phyloP scores from a whole-genome alignment of 331 rosid genomes.

The Spiraea crenata region DNA sequence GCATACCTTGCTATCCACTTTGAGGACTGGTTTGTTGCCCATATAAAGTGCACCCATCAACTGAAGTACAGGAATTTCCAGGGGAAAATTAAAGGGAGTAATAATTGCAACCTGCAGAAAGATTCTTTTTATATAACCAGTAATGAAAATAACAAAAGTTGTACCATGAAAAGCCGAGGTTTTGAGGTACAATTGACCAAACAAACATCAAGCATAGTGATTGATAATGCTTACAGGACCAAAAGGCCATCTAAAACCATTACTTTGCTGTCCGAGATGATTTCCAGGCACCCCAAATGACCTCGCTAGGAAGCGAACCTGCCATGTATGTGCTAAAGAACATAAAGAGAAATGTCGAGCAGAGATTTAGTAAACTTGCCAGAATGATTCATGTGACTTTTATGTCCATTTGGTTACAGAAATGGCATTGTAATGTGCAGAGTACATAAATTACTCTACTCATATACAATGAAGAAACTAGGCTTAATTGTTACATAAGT shows the following conservation, averaged over 20 bases:
- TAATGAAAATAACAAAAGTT: conserved; percentile 13
- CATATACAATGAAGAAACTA: conserved; percentile 2
- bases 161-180: background rate
- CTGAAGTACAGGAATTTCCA: conserved; percentile 96
- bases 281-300: conserved; percentile 91
- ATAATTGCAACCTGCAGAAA: conserved; percentile 78
- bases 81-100: conserved; percentile 94
- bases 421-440: background rate
- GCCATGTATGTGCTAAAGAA: conserved; percentile 12
- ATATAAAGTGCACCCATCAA: conserved; percentile 96
- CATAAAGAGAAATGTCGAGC: conserved; percentile 8
- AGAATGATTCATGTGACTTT: conserved; percentile 10
- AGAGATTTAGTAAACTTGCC: conserved; percentile 16
- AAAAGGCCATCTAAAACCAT: conserved; percentile 95
- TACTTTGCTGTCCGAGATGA: conserved; percentile 95
- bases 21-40: conserved; percentile 95
- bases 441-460: background rate
- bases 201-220: background rate
- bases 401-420: background rate
- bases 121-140: background rate
- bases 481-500: conserved; percentile 12
- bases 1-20: conserved; percentile 93
- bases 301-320: conserved; percentile 96
- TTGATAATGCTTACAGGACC: conserved; percentile 69
- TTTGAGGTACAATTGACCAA: background rate